Base-by-base conservation (phyloP, 2,329 filamentous ascomycete species). In the Aspergillus texensis region DNA sequence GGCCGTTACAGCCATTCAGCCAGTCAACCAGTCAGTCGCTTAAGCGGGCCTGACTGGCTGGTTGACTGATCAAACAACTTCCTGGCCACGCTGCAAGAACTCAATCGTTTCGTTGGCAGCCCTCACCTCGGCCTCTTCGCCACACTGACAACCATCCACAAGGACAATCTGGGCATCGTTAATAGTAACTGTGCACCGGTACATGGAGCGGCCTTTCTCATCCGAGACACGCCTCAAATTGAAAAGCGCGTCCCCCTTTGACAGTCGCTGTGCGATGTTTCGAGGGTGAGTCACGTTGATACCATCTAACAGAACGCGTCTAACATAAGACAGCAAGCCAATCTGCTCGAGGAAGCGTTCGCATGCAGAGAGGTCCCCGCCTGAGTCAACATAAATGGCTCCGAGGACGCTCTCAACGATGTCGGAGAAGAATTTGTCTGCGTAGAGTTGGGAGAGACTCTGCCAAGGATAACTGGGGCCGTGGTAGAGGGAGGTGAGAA, bases 341-440 rank as follows among this genome's bases (percentile, higher is more conserved):
- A 93, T 79, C 0, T 81, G 79, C 52, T 86, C 82, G 0, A 92
- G 74, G 43, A 97, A 83, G 0, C 59, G 71, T 57, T 84, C 80
- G 70, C 92, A 96, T 0, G 74, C 75, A 0, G 80, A 80, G 16
- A 92, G 73, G 1, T 85, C 83, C 0, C 90, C 91, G 0, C 84
- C 68, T 0, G 84, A 91, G 75, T 98, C 95, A 24, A 97, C 81
- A 82, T 91, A 97, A 0, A 97, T 84, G 0, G 93, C 94, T 0
- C 92, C 94, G 0, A 98, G 77, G 0, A 96, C 75, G 36, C 87
- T 86, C 79, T 98, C 94, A 11, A 97, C 82, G 9, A 97, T 79
- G 75, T 97, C 94, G 0, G 91, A 94, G 77, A 91, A 90, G 76
- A 92, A 91, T 73, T 97, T 97, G 19, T 86, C 86, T 0, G 89